A percentile compares a stretch with the other conserved stretches of the same genome.
These are phyloP conservation scores for Erodium maritimum DNA, from an alignment of 345 rosid genomes.

Conservation along the genomic window DNA sequence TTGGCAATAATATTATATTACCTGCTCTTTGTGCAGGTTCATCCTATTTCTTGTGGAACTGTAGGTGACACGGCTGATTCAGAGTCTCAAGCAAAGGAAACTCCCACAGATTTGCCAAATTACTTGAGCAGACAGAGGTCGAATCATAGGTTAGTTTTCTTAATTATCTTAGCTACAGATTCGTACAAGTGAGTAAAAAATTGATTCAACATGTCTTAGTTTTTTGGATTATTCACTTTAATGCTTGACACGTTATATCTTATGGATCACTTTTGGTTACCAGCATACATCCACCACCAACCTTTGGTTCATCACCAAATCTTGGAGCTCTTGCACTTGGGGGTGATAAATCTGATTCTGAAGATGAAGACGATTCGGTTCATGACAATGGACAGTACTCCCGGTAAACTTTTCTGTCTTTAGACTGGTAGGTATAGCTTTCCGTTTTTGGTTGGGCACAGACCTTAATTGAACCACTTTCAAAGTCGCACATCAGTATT, in stretches of 20 bases:
- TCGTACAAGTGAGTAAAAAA: not conserved
- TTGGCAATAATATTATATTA: conserved; percentile 2
- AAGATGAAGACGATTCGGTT: conserved; percentile 63
- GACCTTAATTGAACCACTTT: not conserved
- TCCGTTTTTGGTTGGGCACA: not conserved
- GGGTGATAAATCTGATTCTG: conserved; percentile 27
- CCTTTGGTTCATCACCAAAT: conserved; percentile 93
- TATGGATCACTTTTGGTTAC: conserved; percentile 18
- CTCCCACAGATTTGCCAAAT: conserved; percentile 21
- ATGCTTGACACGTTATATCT: conserved; percentile 7
- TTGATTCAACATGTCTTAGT: not conserved
- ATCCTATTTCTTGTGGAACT: conserved; percentile 35
- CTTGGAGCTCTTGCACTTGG: conserved; percentile 84
- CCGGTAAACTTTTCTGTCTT: conserved; percentile 32
- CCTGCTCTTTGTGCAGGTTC: conserved; percentile 51
- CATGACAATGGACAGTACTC: conserved; percentile 58
- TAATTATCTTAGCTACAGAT: not conserved
- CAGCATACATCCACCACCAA: conserved; percentile 97
- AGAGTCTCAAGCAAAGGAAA: conserved; percentile 17
- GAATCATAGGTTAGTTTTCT: not conserved
- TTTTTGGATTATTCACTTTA: not conserved
- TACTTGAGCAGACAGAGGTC: conserved; percentile 43
- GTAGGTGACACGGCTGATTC: conserved; percentile 25
- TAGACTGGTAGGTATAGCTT: not conserved
- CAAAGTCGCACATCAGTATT: not conserved